Conservation (phyloP, 176 grass and related monocot species). For the Oryza longistaminata region DNA sequence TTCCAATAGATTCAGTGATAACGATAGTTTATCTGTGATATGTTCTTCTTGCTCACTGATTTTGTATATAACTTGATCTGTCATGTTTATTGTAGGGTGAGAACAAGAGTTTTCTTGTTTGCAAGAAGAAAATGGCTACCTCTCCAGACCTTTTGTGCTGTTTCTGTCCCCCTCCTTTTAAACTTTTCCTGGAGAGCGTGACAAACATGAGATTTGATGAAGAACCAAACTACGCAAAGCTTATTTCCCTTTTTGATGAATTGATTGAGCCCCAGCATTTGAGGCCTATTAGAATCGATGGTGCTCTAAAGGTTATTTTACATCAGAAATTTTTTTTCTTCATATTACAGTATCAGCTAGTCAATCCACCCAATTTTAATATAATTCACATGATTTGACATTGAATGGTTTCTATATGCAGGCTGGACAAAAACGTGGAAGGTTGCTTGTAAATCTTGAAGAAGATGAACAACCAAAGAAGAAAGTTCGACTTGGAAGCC, state of each 20-base stretch:
- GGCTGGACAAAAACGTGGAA: constrained; percentile 96
- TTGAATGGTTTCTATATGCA: constrained; percentile 44
- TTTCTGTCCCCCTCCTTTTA: constrained; percentile 86
- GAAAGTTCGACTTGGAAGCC: constrained; percentile 93
- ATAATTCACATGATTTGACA: constrained; percentile 12
- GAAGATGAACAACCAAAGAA: constrained; percentile 99
- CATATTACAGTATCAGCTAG: neutral
- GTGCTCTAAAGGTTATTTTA: constrained; percentile 86
- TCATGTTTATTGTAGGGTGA: constrained; percentile 74
- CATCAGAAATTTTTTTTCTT: constrained; percentile 13
- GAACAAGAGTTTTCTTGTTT: constrained; percentile 99
- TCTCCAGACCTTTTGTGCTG: constrained; percentile 87
- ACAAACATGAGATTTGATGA: constrained; percentile 99
- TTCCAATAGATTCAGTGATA: neutral
- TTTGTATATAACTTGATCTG: constrained; percentile 8
- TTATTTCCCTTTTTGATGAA: constrained; percentile 90
- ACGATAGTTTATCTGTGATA: neutral
- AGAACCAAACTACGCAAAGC: constrained; percentile 93
- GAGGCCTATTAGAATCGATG: constrained; percentile 97
- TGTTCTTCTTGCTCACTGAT: neutral
- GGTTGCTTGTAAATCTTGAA: constrained; percentile 79
- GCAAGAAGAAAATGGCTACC: constrained; percentile 99
- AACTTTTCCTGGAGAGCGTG: constrained; percentile 84
- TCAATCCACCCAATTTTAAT: neutral
- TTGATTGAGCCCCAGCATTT: constrained; percentile 90